phyloP scores from a whole-genome alignment of 768 basidiomycete genomes.

The Mycena olivaceomarginata region DNA sequence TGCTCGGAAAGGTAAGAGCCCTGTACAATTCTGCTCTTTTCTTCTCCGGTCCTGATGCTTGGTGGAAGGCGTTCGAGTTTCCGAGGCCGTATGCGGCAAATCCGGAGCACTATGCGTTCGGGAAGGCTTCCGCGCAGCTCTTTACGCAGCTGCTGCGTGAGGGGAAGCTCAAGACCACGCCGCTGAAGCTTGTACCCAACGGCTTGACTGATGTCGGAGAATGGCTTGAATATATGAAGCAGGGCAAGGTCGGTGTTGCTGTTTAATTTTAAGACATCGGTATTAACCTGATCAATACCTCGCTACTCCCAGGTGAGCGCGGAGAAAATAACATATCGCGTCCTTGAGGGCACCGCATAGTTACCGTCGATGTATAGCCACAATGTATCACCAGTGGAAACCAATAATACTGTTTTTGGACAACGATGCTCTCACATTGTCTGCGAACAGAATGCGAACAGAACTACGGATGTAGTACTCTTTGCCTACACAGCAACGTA shows the following conservation, averaged over 20 bases:
- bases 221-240: constrained; percentile 46
- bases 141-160: constrained; percentile 31
- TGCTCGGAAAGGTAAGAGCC: constrained; percentile 42
- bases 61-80: constrained; percentile 23
- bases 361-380: neutral
- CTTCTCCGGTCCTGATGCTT: neutral
- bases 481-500: no score
- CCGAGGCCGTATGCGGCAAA: constrained; percentile 31
- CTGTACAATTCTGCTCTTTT: neutral
- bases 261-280: neutral
- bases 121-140: constrained; percentile 32
- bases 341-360: constrained; percentile 16
- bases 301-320: constrained; percentile 37
- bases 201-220: constrained; percentile 39
- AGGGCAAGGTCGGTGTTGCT: constrained; percentile 40
- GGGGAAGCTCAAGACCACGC: constrained; percentile 38
- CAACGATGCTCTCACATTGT: neutral
- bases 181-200: constrained; percentile 42
- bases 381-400: constrained; percentile 8
- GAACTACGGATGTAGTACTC: no score
- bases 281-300: neutral
- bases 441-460: neutral
- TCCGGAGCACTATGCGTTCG: constrained; percentile 42
- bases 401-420: neutral
- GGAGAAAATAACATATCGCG: constrained; percentile 45